Evolutionary conservation across 2,329 filamentous ascomycete genomes (phyloP).

Genomic region (Dothistroma septosporum): DNA sequence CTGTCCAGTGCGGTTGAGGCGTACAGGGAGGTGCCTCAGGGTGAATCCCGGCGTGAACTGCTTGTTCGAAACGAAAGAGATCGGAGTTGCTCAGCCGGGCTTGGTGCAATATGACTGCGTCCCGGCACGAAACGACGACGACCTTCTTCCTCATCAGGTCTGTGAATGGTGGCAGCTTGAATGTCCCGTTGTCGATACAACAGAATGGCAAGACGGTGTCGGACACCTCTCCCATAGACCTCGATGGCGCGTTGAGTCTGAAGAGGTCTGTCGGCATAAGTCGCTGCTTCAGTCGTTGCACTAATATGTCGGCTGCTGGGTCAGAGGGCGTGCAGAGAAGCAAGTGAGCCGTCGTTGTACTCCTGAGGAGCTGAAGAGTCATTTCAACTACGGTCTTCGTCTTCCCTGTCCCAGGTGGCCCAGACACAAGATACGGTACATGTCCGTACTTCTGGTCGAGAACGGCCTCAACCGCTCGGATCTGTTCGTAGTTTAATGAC

Average conservation of each 20-base stretch:
- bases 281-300: slow-evolving; percentile 19
- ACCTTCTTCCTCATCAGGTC: slow-evolving; percentile 23
- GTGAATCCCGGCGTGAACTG: slow-evolving; percentile 16
- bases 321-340: slow-evolving; percentile 30
- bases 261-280: slow-evolving; percentile 21
- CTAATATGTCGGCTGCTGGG: slow-evolving; percentile 25
- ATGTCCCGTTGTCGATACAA: slow-evolving; percentile 24
- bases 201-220: slow-evolving; percentile 25
- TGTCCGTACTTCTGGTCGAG: slow-evolving; percentile 41
- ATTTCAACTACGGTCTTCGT: slow-evolving; percentile 50
- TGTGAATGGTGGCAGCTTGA: slow-evolving; percentile 22
- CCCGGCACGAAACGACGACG: slow-evolving; percentile 25
- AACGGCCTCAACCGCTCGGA: slow-evolving; percentile 44
- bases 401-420: slow-evolving; percentile 51
- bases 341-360: slow-evolving; percentile 13
- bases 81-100: slow-evolving; percentile 26
- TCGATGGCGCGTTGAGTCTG: slow-evolving; percentile 23
- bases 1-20: slow-evolving; percentile 23
- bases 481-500: slow-evolving; percentile 47
- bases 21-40: slow-evolving; percentile 6
- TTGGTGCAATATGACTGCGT: slow-evolving; percentile 22
- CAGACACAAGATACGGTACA: slow-evolving; percentile 47
- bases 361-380: slow-evolving; percentile 30
- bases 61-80: slow-evolving; percentile 21
- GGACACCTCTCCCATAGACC: slow-evolving; percentile 27